Evolutionary conservation across 352 stramenopile genomes (phyloP).

Genomic region (Aphanomyces euteiches): DNA sequence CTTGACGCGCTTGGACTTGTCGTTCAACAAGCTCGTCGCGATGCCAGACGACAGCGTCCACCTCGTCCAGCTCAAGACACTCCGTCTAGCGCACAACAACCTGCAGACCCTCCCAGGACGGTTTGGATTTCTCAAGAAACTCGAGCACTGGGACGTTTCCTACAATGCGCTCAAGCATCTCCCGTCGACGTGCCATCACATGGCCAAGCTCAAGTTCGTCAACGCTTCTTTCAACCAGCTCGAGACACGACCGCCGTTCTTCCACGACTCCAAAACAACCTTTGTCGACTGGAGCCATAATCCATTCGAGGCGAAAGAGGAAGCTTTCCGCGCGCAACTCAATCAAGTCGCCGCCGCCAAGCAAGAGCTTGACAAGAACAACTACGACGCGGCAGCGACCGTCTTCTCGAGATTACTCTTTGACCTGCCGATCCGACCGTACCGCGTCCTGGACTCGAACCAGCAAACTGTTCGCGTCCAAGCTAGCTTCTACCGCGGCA

Average conservation of each 20-base stretch:
- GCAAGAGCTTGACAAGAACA: neutral
- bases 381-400: conserved; percentile 3
- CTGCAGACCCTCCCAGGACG: conserved; percentile 45
- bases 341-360: conserved; percentile 9
- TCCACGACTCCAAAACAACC: conserved; percentile 33
- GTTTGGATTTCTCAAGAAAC: conserved; percentile 38
- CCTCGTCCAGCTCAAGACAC: conserved; percentile 38
- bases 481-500: conserved; percentile 22
- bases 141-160: conserved; percentile 45
- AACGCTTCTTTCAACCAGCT: conserved; percentile 52
- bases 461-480: conserved; percentile 5
- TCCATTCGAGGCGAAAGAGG: conserved; percentile 39
- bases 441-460: neutral
- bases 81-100: conserved; percentile 46
- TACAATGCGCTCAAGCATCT: conserved; percentile 48
- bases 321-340: neutral
- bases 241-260: conserved; percentile 33
- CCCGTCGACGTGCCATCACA: conserved; percentile 48
- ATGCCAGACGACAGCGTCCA: conserved; percentile 44
- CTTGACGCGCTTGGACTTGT: conserved; percentile 47
- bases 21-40: conserved; percentile 41
- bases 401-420: conserved; percentile 13
- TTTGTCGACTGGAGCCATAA: conserved; percentile 67
- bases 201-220: conserved; percentile 41
- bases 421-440: conserved; percentile 2